Percentiles rank a stretch among this genome's conserved stretches.
Evolutionary conservation across 129 eudicot species (phyloP).

Genomic region (Tanacetum coccineum): DNA sequence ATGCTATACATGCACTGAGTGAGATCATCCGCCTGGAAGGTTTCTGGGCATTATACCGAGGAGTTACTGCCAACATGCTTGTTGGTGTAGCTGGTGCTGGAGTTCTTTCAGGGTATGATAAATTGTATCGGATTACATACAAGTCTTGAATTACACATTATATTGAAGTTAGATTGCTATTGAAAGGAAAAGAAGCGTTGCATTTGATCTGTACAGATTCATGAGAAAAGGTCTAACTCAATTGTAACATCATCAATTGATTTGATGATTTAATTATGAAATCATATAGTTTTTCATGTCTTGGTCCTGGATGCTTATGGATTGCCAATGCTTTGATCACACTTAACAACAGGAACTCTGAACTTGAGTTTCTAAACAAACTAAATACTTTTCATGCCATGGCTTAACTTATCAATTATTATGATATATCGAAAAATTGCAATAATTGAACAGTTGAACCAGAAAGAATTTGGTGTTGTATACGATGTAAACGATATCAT

Average conservation of each 20-base stretch:
- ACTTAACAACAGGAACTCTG: background rate
- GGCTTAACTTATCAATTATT: too few relatives aligned
- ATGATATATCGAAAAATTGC: too few relatives aligned
- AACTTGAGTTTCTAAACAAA: too few relatives aligned
- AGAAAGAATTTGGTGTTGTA: too few relatives aligned
- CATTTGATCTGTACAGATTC: constrained; percentile 30
- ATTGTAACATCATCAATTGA: constrained; percentile 9
- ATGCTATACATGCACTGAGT: constrained; percentile 57
- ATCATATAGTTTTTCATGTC: background rate
- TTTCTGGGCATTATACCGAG: constrained; percentile 60
- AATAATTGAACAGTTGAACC: too few relatives aligned
- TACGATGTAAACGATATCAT: too few relatives aligned
- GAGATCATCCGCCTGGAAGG: constrained; percentile 87
- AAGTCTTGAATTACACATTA: constrained; percentile 35
- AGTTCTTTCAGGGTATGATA: constrained; percentile 94
- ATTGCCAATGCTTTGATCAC: background rate
- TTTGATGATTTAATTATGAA: constrained; percentile 15
- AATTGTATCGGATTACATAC: constrained; percentile 56
- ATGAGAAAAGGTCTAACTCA: constrained; percentile 9
- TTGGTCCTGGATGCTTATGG: background rate
- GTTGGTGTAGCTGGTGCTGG: constrained; percentile 98
- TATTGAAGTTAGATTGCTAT: constrained; percentile 9
- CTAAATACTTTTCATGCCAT: too few relatives aligned
- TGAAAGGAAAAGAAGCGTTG: background rate
- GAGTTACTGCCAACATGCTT: constrained; percentile 92